Percentiles rank a stretch among this genome's conserved stretches.
Conservation (phyloP, 1,139 yeast species). For the Pichia sp. region DNA sequence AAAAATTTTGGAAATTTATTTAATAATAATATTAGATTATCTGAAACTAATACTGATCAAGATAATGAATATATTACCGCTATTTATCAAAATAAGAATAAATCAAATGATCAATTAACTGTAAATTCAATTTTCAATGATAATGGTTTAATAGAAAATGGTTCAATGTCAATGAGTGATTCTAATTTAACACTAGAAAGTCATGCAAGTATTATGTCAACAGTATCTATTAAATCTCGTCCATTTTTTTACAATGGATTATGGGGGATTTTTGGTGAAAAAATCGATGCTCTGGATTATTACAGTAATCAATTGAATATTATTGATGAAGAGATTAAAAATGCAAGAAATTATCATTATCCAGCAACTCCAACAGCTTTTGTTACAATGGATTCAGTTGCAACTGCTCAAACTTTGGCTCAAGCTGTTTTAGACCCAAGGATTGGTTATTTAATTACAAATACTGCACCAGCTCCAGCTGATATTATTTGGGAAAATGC, state of each 20-base stretch:
- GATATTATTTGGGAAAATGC: slow-evolving; percentile 75
- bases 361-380: slow-evolving; percentile 73
- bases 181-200: slow-evolving; percentile 4
- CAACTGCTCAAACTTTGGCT: slow-evolving; percentile 82
- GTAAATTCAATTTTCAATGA: slow-evolving; percentile 4
- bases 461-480: slow-evolving; percentile 75
- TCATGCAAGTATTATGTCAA: slow-evolving; percentile 8
- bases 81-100: no score
- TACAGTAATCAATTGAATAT: slow-evolving; percentile 52
- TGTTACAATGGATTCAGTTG: slow-evolving; percentile 77
- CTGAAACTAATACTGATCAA: no score
- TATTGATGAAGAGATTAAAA: slow-evolving; percentile 54
- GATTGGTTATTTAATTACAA: slow-evolving; percentile 62
- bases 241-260: slow-evolving; percentile 49
- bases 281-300: slow-evolving; percentile 60
- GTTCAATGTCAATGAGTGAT: neutral
- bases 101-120: no score
- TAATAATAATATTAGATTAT: neutral
- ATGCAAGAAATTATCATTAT: slow-evolving; percentile 55
- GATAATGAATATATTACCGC: no score
- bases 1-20: neutral
- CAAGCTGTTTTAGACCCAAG: slow-evolving; percentile 77
- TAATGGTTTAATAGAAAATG: slow-evolving; percentile 17
- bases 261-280: slow-evolving; percentile 47
- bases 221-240: slow-evolving; percentile 35